Conservation (phyloP, 345 rosid genomes). For the Fremontodendron californicum region DNA sequence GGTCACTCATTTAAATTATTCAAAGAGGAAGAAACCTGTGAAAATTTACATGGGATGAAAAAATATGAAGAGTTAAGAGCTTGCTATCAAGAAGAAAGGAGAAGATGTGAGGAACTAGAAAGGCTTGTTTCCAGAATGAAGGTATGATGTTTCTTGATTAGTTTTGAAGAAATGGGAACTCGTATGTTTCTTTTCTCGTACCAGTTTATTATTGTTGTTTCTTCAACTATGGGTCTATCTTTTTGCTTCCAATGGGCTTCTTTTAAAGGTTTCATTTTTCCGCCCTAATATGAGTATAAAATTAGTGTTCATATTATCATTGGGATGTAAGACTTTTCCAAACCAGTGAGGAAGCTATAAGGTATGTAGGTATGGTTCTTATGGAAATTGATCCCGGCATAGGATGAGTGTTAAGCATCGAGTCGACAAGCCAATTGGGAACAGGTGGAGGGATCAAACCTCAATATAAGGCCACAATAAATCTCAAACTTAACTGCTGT, state of each 20-base stretch:
- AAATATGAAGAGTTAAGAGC: constrained; percentile 31
- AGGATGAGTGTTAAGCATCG: neutral
- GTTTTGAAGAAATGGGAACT: neutral
- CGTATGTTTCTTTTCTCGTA: neutral
- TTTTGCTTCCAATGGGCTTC: neutral
- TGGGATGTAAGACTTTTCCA: neutral
- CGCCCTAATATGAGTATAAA: neutral
- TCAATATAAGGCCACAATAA: neutral
- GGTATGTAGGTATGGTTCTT: neutral
- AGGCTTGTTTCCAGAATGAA: constrained; percentile 38
- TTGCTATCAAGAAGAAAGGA: constrained; percentile 38
- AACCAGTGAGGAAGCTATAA: neutral
- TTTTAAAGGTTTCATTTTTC: neutral
- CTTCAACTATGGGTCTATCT: neutral
- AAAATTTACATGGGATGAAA: constrained; percentile 24
- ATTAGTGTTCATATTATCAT: neutral
- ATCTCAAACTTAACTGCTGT: neutral
- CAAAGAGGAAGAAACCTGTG: constrained; percentile 21
- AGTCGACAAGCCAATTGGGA: neutral
- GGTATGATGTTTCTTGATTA: constrained; percentile 30
- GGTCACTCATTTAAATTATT: constrained; percentile 21
- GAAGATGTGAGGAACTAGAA: constrained; percentile 51
- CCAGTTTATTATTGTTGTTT: constrained; percentile 4
- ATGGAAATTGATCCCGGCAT: neutral
- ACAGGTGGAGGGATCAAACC: neutral